phyloP scores from a whole-genome alignment of 2,329 filamentous ascomycete species.

The Colletotrichum graminicola region DNA sequence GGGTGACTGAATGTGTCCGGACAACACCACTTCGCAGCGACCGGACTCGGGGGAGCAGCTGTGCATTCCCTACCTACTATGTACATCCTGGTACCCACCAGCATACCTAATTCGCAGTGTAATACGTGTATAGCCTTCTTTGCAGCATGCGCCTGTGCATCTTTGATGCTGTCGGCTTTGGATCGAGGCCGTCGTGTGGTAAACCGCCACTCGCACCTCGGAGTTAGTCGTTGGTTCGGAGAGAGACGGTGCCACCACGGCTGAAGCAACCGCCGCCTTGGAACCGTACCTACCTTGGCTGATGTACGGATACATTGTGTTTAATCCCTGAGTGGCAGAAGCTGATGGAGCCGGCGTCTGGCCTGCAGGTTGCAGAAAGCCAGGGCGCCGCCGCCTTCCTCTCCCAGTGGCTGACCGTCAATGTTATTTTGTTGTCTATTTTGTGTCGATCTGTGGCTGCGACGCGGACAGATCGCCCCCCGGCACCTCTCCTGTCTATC shows the following conservation, averaged over 20 bases:
- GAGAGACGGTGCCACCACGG: conserved; percentile 20
- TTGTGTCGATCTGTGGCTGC: conserved; percentile 27
- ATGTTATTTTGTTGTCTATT: neutral
- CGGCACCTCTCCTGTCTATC: neutral
- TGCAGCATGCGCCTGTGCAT: conserved; percentile 14
- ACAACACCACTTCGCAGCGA: neutral
- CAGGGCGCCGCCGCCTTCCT: conserved; percentile 12
- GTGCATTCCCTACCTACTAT: neutral
- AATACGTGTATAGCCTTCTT: neutral
- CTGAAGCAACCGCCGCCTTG: neutral
- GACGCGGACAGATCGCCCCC: neutral
- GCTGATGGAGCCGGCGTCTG: neutral
- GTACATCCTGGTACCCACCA: neutral
- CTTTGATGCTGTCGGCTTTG: conserved; percentile 10
- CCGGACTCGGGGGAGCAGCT: neutral
- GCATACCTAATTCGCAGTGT: too few species aligned
- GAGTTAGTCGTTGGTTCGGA: neutral
- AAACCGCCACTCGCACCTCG: conserved; percentile 26
- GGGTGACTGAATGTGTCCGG: neutral
- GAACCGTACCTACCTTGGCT: too few species aligned
- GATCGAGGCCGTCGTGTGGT: conserved; percentile 5
- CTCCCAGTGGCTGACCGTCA: conserved; percentile 19
- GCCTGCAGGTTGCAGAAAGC: neutral
- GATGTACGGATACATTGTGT: neutral
- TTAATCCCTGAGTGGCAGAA: too few species aligned